These are phyloP conservation scores for Paspalum vaginatum DNA, from an alignment of 176 grass and related monocot genomes.

Conservation along the genomic window DNA sequence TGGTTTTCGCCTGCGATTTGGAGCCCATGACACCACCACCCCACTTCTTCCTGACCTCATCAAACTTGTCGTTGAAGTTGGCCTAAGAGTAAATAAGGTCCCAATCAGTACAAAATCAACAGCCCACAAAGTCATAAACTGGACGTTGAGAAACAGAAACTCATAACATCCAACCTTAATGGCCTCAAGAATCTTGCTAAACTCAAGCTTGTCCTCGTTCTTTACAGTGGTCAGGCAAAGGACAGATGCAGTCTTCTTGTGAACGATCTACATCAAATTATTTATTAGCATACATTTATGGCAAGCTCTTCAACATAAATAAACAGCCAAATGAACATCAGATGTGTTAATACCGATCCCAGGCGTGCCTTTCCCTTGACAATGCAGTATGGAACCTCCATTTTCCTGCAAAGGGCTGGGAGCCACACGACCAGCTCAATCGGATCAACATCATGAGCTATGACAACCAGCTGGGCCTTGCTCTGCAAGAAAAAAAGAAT, in stretches of 20 bases:
- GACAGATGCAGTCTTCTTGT: constrained; percentile 61
- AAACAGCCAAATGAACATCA: background rate
- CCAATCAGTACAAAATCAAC: background rate
- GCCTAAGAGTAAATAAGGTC: constrained; percentile 10
- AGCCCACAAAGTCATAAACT: background rate
- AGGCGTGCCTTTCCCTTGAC: constrained; percentile 69
- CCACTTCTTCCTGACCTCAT: constrained; percentile 63
- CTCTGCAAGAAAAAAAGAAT: constrained; percentile 30
- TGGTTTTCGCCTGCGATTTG: constrained; percentile 55
- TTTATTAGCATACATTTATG: background rate
- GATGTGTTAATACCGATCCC: constrained; percentile 45
- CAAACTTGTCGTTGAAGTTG: constrained; percentile 58
- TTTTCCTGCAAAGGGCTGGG: constrained; percentile 70
- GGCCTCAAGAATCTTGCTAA: constrained; percentile 62
- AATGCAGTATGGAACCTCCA: constrained; percentile 75
- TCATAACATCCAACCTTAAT: constrained; percentile 40
- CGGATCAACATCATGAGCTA: constrained; percentile 75
- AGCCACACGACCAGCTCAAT: constrained; percentile 69
- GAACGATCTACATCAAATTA: constrained; percentile 44
- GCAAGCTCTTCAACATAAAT: background rate
- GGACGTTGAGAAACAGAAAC: background rate
- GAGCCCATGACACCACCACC: constrained; percentile 57
- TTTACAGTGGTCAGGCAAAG: constrained; percentile 58
- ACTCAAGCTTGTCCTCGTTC: constrained; percentile 62
- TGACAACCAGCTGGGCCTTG: constrained; percentile 65